A percentile compares a stretch with the other conserved stretches of the same genome.
Conservation (phyloP, 768 basidiomycete genomes). For the Hydnomerulius pinastri region DNA sequence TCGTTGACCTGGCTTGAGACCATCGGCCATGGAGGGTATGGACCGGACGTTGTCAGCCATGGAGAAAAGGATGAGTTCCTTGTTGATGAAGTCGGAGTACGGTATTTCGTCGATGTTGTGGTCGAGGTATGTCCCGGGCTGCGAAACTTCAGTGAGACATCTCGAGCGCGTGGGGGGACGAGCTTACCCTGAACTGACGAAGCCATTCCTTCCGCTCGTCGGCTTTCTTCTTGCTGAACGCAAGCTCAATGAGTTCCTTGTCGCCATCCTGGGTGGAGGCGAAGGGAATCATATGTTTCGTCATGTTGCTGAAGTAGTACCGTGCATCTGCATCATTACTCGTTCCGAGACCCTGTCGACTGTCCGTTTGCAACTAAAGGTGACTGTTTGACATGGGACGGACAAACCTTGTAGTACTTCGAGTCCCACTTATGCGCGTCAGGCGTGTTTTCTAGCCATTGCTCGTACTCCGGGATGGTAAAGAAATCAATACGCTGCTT, state of each 20-base stretch:
- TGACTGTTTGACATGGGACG: not conserved
- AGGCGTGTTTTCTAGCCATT: constrained; percentile 81
- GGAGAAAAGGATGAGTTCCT: constrained; percentile 95
- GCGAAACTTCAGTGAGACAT: constrained; percentile 6
- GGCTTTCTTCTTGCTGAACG: constrained; percentile 99
- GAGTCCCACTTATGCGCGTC: constrained; percentile 81
- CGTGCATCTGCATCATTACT: constrained; percentile 88
- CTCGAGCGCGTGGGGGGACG: not conserved
- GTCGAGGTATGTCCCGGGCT: constrained; percentile 94
- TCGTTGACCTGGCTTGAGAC: constrained; percentile 95
- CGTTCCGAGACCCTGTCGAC: constrained; percentile 87
- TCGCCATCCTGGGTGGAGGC: constrained; percentile 79
- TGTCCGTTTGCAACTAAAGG: not conserved
- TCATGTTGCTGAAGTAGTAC: constrained; percentile 90
- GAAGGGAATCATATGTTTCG: constrained; percentile 94
- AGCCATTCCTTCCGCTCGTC: constrained; percentile 99
- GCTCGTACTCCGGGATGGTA: constrained; percentile 95
- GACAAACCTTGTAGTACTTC: constrained; percentile 96
- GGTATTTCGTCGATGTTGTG: constrained; percentile 86
- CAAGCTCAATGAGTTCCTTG: constrained; percentile 88
- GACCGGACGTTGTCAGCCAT: constrained; percentile 99
- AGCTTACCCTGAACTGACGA: constrained; percentile 78
- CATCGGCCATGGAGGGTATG: constrained; percentile 92
- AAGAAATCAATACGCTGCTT: constrained; percentile 85
- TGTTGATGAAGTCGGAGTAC: constrained; percentile 95